Evolutionary conservation across 2,329 filamentous ascomycete species (phyloP), one percentile per base, ranked within the genome.

Genomic region (Penicillium sp.): DNA sequence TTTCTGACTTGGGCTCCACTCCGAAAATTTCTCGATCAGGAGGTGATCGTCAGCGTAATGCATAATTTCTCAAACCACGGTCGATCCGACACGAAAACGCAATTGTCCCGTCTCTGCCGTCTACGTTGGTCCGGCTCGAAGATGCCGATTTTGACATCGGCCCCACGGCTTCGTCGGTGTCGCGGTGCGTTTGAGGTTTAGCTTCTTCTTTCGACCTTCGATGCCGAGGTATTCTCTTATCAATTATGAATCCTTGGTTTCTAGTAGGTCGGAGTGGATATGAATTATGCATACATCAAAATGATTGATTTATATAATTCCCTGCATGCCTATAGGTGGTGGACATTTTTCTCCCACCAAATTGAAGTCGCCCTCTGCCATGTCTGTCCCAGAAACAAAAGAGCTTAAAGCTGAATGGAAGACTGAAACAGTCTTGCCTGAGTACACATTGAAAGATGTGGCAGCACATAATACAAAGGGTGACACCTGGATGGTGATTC

Each of bases 401-500:
- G 56, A 61, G 47, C 44, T 49, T 2, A 54, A 61, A 32, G 49
- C 58, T 40, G 53, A 62, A 50, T 60, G 59, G 57, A 45, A 57
- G 50, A 36, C 42, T 21, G 48, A 58, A 41, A 21, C 49, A 11
- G 57, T 55, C 38, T 34, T 66, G 43, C 53, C 50, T 14, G 58
- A 68, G 44, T 69, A 60, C 43, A 67, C 64, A 1, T 22, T 60
- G 38, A 58, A 67, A 16, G 69, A 75, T 21, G 63, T 86, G 27
- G 77, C 79, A 8, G 68, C 68, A 29, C 83, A 86, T 65, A 81
- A 77, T 44, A 75, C 61, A 5, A 68, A 69, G 11, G 67, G 72
- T 10, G 79, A 84, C 64, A 65, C 78, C 14, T 86, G 82, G 82
- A 75, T 85, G 62, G 71, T 78, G 21, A 77, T 86, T 29, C 80